These are phyloP conservation scores for Boletus rubroflammeus DNA, from an alignment of 768 basidiomycete species.

Conservation along the genomic window DNA sequence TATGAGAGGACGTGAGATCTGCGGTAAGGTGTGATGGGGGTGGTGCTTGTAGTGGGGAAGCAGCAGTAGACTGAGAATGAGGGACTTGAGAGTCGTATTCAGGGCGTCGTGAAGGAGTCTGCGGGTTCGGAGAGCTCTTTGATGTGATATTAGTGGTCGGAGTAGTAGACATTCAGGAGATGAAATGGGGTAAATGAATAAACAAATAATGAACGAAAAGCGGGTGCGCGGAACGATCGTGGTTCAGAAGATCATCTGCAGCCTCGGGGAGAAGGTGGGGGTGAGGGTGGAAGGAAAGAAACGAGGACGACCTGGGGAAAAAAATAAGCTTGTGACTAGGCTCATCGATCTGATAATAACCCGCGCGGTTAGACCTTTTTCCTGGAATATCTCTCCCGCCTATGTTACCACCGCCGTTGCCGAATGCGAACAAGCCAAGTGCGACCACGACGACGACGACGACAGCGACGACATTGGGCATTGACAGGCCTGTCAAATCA, in stretches of 20 bases:
- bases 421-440: neutral
- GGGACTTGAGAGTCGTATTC: conserved; percentile 15
- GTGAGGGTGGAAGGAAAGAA: neutral
- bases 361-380: neutral
- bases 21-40: conserved; percentile 1
- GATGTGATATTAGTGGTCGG: conserved; percentile 24
- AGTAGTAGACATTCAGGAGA: conserved; percentile 24
- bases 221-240: conserved; percentile 6
- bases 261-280: neutral
- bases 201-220: conserved; percentile 26
- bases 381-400: neutral
- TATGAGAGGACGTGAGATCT: conserved; percentile 15
- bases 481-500: conserved; percentile 16
- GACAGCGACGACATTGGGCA: neutral
- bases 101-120: conserved; percentile 17
- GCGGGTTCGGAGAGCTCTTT: conserved; percentile 7
- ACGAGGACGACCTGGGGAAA: conserved; percentile 3
- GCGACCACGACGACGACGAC: neutral
- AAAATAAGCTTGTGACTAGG: conserved; percentile 1
- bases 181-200: conserved; percentile 17
- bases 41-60: neutral
- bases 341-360: neutral
- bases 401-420: neutral
- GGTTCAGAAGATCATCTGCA: conserved; percentile 18
- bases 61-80: neutral